Evolutionary conservation across 2,329 filamentous ascomycete genomes (phyloP), one percentile per base, ranked within the genome.

Genomic region (Cladorrhinum sp.): DNA sequence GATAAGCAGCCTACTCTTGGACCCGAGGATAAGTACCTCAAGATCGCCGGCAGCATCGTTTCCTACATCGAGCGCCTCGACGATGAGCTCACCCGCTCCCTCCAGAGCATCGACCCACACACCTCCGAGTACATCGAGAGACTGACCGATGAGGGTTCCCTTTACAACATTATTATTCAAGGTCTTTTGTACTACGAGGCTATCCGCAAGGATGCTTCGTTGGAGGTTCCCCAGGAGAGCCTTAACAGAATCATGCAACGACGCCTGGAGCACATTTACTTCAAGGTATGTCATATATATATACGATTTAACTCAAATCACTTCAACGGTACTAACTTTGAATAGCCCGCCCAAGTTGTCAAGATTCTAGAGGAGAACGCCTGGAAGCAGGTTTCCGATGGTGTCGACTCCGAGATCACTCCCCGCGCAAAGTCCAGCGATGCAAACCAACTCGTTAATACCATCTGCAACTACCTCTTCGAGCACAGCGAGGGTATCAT

Each of bases 71-170:
- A 99, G 82, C 86, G 95, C 72, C 85, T 99, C 20, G 95, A 99
- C 71, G 95, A 99, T 72, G 96, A 99, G 80, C 90, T 99, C 66
- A 96, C 91, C 64, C 89, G 95, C 70, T 97, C 95, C n/a, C 83
- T 99, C 57, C 95, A 99, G 77, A 91, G 89, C 77, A 97, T 99
- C 72, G 95, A 99, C 74, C 96, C 95, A 60, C 95, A 99, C 79
- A 99, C 95, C 46, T 95, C 95, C 28, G 95, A 99, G 79, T 99
- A 99, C 74, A 96, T 99, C 64, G 95, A 99, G 74, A 87, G 96
- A 62, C 80, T 99, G 62, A 89, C 90, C 59, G 95, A 99, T 71
- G 95, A 99, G 80, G 89, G 89, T 65, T 81, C 88, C 54, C 82
- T 99, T 56, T 99, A 99, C 82, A 92, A 91, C 77, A 89, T 92